A percentile compares a stretch with the other conserved stretches of the same genome.
Conservation (phyloP, 2,329 filamentous ascomycete genomes). For the Ophiostoma triangulosporum region DNA sequence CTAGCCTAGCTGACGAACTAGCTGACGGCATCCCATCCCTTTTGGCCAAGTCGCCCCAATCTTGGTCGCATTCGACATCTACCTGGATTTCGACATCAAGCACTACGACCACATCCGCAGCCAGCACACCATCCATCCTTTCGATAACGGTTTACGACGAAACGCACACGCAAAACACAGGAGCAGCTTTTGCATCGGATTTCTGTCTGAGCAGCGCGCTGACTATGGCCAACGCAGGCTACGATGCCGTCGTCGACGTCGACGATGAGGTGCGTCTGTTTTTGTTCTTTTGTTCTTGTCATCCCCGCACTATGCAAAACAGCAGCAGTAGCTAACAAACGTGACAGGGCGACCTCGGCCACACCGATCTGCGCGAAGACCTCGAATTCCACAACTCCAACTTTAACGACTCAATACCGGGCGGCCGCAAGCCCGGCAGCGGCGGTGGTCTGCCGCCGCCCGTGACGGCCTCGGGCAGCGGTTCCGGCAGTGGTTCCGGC, state of each 20-base stretch:
- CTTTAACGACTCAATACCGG: slow-evolving; percentile 50
- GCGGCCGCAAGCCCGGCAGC: slow-evolving; percentile 35
- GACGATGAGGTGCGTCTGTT: slow-evolving; percentile 76
- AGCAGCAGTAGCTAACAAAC: neutral
- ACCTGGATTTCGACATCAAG: neutral
- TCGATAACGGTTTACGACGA: too few relatives aligned
- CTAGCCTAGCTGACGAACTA: neutral
- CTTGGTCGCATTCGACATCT: neutral
- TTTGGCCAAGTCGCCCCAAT: slow-evolving; percentile 1
- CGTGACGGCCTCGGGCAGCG: slow-evolving; percentile 34
- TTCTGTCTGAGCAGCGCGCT: too few relatives aligned
- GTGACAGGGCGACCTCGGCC: slow-evolving; percentile 78
- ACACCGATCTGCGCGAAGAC: slow-evolving; percentile 96
- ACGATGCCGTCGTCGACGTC: slow-evolving; percentile 95
- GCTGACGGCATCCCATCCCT: neutral
- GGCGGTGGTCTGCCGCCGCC: slow-evolving; percentile 41
- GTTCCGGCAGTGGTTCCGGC: slow-evolving; percentile 22
- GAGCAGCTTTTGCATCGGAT: too few relatives aligned
- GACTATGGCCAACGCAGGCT: slow-evolving; percentile 71
- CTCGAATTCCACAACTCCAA: slow-evolving; percentile 96
- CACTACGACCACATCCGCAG: neutral
- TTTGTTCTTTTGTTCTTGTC: too few relatives aligned
- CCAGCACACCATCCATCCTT: neutral
- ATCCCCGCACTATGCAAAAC: too few relatives aligned
- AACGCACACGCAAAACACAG: too few relatives aligned